Evolutionary conservation across 2,329 filamentous ascomycete genomes (phyloP).

Genomic region (Coniella vitis): DNA sequence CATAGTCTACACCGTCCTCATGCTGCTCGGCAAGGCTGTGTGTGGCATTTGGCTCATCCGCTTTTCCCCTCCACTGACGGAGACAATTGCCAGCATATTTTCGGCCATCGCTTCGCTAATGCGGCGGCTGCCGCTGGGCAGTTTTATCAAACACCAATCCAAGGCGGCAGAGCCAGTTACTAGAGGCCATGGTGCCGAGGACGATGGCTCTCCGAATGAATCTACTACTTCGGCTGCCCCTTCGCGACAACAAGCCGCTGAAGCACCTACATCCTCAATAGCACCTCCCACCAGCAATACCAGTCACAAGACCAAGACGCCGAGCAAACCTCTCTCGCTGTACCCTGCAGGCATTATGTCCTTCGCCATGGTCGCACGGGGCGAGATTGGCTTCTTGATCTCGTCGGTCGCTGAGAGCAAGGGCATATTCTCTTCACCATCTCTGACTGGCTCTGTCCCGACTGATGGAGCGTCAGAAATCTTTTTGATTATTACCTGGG

Average conservation of each 20-base stretch:
- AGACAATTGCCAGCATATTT: no score
- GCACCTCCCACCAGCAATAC: no score
- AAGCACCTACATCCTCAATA: no score
- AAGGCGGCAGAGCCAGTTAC: no score
- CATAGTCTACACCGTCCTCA: conserved; percentile 63
- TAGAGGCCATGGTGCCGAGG: no score
- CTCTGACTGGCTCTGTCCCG: neutral
- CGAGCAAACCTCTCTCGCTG: conserved; percentile 48
- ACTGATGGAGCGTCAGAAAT: conserved; percentile 29
- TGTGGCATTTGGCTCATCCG: conserved; percentile 54
- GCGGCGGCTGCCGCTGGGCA: no score
- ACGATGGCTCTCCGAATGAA: no score
- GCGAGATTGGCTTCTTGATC: conserved; percentile 75
- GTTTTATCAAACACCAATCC: no score
- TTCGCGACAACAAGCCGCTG: no score
- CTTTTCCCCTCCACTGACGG: conserved; percentile 18
- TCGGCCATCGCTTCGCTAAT: no score
- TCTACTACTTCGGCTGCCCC: no score
- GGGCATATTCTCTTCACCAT: conserved; percentile 37
- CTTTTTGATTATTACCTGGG: conserved; percentile 49
- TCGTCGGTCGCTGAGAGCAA: conserved; percentile 57
- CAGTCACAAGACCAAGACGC: no score
- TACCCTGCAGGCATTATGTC: conserved; percentile 63
- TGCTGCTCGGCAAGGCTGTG: conserved; percentile 55
- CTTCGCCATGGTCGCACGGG: conserved; percentile 65